A percentile compares a stretch with the other conserved stretches of the same genome.
phyloP scores from a whole-genome alignment of 768 basidiomycete species.

The Chalciporus sphaerocephalus region DNA sequence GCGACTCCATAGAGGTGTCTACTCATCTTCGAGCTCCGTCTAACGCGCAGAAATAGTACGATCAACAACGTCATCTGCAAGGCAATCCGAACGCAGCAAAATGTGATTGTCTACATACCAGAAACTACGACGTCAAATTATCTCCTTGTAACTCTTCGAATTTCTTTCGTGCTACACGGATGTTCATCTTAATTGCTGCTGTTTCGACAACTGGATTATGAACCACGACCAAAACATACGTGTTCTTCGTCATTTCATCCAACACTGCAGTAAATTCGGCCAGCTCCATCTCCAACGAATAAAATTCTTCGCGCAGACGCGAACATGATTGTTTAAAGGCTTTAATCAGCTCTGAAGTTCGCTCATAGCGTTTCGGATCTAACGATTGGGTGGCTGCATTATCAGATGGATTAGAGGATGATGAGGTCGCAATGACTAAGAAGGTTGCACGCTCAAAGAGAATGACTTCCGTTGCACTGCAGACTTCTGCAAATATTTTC shows the following conservation, averaged over 20 bases:
- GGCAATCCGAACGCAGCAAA: not conserved
- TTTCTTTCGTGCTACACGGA: slow-evolving; percentile 78
- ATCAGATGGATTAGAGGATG: slow-evolving; percentile 36
- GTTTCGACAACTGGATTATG: slow-evolving; percentile 89
- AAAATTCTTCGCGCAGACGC: slow-evolving; percentile 79
- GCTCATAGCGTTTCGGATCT: slow-evolving; percentile 72
- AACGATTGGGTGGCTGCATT: slow-evolving; percentile 43
- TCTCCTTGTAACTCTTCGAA: slow-evolving; percentile 88
- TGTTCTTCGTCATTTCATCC: slow-evolving; percentile 90
- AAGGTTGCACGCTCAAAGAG: slow-evolving; percentile 97
- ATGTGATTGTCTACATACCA: not conserved
- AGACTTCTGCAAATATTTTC: slow-evolving; percentile 78
- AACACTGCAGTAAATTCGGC: slow-evolving; percentile 84
- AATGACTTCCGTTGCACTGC: slow-evolving; percentile 89
- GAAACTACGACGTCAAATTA: slow-evolving; percentile 38
- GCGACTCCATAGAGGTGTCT: too few relatives aligned
- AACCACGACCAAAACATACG: slow-evolving; percentile 86
- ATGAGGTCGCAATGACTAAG: slow-evolving; percentile 90
- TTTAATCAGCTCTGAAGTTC: slow-evolving; percentile 91
- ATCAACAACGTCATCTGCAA: not conserved
- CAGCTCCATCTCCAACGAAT: slow-evolving; percentile 81
- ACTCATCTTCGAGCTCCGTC: not conserved
- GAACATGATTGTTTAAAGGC: slow-evolving; percentile 91
- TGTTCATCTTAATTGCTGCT: slow-evolving; percentile 82
- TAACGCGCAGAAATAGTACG: not conserved